Percentiles rank a stretch among this genome's conserved stretches.
Conservation (phyloP, 257 asterid genomes). For the Forsythia suspensa region DNA sequence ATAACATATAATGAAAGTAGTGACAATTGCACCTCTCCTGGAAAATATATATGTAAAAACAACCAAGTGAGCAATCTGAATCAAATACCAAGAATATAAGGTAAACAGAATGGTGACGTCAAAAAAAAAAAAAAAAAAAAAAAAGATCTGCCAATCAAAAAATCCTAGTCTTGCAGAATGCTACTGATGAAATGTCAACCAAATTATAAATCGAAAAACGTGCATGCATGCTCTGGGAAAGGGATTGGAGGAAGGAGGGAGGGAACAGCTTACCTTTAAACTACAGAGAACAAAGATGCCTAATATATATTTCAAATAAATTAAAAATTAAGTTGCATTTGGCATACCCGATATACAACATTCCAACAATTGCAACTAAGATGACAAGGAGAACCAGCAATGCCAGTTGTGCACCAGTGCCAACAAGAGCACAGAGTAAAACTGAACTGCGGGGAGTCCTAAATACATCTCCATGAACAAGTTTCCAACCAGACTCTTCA, state of each 20-base stretch:
- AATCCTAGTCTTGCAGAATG: background rate
- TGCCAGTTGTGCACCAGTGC: conserved; percentile 65
- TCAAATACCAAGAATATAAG: background rate
- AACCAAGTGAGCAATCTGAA: conserved; percentile 2
- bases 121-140: no score
- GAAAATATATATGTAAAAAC: conserved; percentile 6
- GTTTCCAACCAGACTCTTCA: conserved; percentile 78
- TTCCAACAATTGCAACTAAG: conserved; percentile 58
- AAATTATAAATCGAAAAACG: background rate
- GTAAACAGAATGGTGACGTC: background rate
- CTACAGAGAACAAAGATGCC: conserved; percentile 7
- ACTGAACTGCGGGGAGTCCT: conserved; percentile 52
- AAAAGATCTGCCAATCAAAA: background rate
- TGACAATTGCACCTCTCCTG: conserved; percentile 60
- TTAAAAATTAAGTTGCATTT: conserved; percentile 1
- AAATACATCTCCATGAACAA: conserved; percentile 68
- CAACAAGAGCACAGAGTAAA: conserved; percentile 61
- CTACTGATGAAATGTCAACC: background rate
- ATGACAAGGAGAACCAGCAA: conserved; percentile 60
- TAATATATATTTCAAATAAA: background rate
- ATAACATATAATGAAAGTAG: conserved; percentile 53
- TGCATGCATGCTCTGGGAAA: background rate
- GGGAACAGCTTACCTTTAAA: background rate
- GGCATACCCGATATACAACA: conserved; percentile 66
- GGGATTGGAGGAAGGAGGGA: background rate